phyloP scores from a whole-genome alignment of 495 filamentous ascomycete genomes.

The Thozetella sp. region DNA sequence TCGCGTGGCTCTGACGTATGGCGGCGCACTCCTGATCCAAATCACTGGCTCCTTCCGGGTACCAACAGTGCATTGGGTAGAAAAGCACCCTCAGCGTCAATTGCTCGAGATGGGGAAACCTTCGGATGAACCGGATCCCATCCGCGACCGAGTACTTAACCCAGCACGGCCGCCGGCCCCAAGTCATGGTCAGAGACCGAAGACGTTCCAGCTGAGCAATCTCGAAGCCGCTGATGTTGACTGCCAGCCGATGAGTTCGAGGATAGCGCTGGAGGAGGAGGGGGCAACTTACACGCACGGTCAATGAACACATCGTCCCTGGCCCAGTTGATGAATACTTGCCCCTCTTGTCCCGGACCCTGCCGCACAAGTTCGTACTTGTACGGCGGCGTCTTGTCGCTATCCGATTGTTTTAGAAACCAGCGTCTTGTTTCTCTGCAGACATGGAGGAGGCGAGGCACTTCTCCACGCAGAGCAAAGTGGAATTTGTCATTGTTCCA shows the following conservation, averaged over 20 bases:
- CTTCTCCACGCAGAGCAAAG: not conserved
- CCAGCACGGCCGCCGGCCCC: conserved; percentile 8
- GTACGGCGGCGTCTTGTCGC: not conserved
- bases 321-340: not conserved
- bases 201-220: not conserved
- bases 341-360: not conserved
- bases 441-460: conserved; percentile 1
- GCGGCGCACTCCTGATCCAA: not conserved
- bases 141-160: not conserved
- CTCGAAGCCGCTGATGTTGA: conserved; percentile 2
- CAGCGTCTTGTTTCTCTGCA: not conserved
- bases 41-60: not conserved
- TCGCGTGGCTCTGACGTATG: not conserved
- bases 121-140: conserved; percentile 2
- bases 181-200: not conserved
- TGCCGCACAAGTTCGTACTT: not conserved
- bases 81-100: conserved; percentile 1
- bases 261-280: not conserved
- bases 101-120: not conserved
- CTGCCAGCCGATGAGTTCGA: not conserved
- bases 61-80: not conserved
- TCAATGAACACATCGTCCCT: not conserved
- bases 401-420: not conserved
- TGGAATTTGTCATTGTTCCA: conserved; percentile 6
- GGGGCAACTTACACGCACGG: not conserved